These are phyloP conservation scores for Hura crepitans DNA, from an alignment of 441 rosid genomes.

Conservation along the genomic window DNA sequence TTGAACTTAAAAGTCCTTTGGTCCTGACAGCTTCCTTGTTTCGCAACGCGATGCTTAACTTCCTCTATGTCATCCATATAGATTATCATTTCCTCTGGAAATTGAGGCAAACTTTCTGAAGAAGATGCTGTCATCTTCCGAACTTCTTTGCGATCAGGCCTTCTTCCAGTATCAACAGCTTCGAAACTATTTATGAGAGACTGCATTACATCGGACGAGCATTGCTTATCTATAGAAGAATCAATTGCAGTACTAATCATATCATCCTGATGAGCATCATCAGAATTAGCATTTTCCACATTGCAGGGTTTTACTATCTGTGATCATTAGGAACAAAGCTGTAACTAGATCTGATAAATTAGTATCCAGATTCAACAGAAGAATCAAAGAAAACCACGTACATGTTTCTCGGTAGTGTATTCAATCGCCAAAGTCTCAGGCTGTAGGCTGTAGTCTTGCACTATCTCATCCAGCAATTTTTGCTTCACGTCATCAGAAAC, in stretches of 20 bases:
- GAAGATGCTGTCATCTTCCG: conserved; percentile 28
- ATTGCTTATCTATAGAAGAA: conserved; percentile 29
- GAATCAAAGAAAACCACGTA: conserved; percentile 4
- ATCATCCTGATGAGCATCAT: conserved; percentile 23
- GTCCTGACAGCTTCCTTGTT: conserved; percentile 40
- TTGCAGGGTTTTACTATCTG: conserved; percentile 21
- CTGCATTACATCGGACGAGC: conserved; percentile 26
- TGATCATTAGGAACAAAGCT: background rate
- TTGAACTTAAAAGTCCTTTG: conserved; percentile 63
- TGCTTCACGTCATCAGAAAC: conserved; percentile 50
- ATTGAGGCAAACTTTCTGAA: conserved; percentile 37
- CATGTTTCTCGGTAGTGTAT: conserved; percentile 45
- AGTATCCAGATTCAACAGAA: background rate
- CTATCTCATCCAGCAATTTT: conserved; percentile 49
- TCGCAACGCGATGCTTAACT: conserved; percentile 28
- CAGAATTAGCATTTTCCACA: conserved; percentile 19
- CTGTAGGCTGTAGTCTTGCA: conserved; percentile 32
- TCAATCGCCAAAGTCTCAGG: conserved; percentile 52
- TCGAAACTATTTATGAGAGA: conserved; percentile 13
- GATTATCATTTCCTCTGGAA: conserved; percentile 35
- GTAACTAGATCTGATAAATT: background rate
- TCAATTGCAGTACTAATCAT: conserved; percentile 22
- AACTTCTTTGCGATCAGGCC: background rate
- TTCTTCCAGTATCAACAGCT: conserved; percentile 24
- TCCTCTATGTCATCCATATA: conserved; percentile 56